Percentiles rank a stretch among this genome's conserved stretches.
phyloP scores from a whole-genome alignment of 495 filamentous ascomycete genomes.

The Penicillium maclennaniae region DNA sequence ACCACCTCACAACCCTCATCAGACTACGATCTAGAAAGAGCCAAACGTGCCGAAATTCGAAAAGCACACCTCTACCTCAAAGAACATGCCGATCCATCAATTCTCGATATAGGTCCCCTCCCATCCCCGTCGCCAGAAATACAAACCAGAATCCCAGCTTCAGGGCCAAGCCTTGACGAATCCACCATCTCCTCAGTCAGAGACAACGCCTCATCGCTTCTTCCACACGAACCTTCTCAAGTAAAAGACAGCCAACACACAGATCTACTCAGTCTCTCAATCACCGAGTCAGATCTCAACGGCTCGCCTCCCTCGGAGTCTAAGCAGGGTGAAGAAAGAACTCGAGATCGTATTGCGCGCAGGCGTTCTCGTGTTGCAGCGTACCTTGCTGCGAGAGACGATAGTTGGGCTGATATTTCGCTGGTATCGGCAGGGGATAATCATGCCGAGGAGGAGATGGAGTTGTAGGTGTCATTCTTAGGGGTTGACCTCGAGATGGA shows the following conservation, averaged over 20 bases:
- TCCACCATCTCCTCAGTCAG: not conserved
- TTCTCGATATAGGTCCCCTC: constrained; percentile 28
- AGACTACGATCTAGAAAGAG: constrained; percentile 5
- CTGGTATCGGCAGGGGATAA: constrained; percentile 46
- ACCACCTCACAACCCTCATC: not conserved
- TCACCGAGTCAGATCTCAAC: constrained; percentile 19
- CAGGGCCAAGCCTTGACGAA: not conserved
- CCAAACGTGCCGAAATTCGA: constrained; percentile 24
- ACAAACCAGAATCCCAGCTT: not conserved
- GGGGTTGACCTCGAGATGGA: not conserved
- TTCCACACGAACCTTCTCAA: not conserved
- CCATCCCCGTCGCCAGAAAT: constrained; percentile 28
- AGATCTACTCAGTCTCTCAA: constrained; percentile 9
- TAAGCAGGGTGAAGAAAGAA: not conserved
- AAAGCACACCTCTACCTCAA: constrained; percentile 28
- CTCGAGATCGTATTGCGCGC: not conserved
- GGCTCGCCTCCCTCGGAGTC: constrained; percentile 1
- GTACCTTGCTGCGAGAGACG: constrained; percentile 37
- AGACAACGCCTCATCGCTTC: not conserved
- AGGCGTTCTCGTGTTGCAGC: constrained; percentile 20
- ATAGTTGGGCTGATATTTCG: constrained; percentile 42
- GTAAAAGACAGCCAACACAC: constrained; percentile 15
- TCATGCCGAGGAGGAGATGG: constrained; percentile 47
- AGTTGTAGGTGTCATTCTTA: constrained; percentile 29
- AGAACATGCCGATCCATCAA: constrained; percentile 11